phyloP scores from a whole-genome alignment of 495 filamentous ascomycete species.

The Aspergillus ostianus region DNA sequence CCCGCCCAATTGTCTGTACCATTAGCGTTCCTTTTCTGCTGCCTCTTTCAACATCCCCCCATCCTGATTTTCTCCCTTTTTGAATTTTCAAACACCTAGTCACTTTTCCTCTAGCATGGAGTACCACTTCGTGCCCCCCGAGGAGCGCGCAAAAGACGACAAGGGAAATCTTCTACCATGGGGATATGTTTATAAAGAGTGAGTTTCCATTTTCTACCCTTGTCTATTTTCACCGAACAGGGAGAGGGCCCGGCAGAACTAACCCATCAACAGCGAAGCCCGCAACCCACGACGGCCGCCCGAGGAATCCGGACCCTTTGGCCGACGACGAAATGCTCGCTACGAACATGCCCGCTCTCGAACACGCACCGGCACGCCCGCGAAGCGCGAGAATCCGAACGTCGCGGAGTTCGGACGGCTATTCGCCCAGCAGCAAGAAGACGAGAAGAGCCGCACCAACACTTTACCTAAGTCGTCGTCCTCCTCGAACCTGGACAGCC shows the following conservation, averaged over 20 bases:
- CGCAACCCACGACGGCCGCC: conserved; percentile 50
- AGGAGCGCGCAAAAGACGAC: conserved; percentile 60
- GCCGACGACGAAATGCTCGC: conserved; percentile 51
- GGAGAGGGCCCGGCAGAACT: not conserved
- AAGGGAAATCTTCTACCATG: conserved; percentile 59
- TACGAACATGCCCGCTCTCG: conserved; percentile 51
- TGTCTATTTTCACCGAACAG: conserved; percentile 9
- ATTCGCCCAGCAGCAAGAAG: conserved; percentile 44
- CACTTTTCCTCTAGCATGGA: conserved; percentile 44
- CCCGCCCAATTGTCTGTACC: not conserved
- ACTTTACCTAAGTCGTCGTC: conserved; percentile 43
- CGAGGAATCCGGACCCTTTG: conserved; percentile 65
- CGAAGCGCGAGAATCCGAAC: conserved; percentile 57
- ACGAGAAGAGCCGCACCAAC: conserved; percentile 33
- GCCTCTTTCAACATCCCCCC: not conserved
- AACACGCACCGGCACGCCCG: conserved; percentile 58
- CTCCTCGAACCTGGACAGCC: conserved; percentile 41
- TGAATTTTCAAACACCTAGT: not conserved
- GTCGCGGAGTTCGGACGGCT: conserved; percentile 51
- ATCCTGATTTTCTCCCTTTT: not conserved
- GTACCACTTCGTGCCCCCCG: conserved; percentile 63
- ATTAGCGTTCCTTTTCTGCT: not conserved
- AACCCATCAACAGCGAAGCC: conserved; percentile 33
- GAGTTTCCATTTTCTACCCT: conserved; percentile 24
- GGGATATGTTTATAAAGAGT: conserved; percentile 63